Conservation (phyloP, 2,329 filamentous ascomycete genomes). For the Periconia sp. region DNA sequence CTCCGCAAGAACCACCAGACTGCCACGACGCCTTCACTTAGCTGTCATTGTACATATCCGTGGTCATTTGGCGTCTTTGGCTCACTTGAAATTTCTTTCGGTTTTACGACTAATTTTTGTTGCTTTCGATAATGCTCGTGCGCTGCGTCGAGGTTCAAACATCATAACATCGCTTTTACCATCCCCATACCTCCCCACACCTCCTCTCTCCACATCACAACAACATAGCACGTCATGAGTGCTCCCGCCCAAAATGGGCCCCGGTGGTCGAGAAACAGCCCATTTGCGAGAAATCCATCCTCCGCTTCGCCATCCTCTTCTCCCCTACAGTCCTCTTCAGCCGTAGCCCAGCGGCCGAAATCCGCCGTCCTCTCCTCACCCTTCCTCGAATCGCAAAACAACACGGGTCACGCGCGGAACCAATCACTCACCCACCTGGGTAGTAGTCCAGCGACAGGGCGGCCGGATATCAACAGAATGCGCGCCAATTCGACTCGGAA, state of each 20-base stretch:
- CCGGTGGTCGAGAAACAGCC: slow-evolving; percentile 72
- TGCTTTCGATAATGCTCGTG: slow-evolving; percentile 21
- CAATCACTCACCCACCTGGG: slow-evolving; percentile 62
- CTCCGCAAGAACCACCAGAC: slow-evolving; percentile 15
- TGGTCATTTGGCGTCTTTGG: slow-evolving; percentile 13
- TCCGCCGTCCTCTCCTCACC: slow-evolving; percentile 73
- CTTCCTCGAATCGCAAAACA: slow-evolving; percentile 46
- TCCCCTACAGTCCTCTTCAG: slow-evolving; percentile 23
- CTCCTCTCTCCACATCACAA: slow-evolving; percentile 5
- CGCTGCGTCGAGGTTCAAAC: slow-evolving; percentile 12
- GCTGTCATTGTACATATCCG: slow-evolving; percentile 30
- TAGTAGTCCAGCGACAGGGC: slow-evolving; percentile 30
- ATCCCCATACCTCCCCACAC: slow-evolving; percentile 2
- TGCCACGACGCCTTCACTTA: slow-evolving; percentile 6
- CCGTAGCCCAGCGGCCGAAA: slow-evolving; percentile 63
- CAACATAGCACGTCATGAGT: slow-evolving; percentile 47
- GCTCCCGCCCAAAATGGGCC: slow-evolving; percentile 62
- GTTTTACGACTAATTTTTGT: slow-evolving; percentile 6
- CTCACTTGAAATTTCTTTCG: slow-evolving; percentile 7
- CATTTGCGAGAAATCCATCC: slow-evolving; percentile 68
- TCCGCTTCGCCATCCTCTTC: slow-evolving; percentile 61
- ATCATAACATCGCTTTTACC: slow-evolving; percentile 25
- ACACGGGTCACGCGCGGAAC: slow-evolving; percentile 63
- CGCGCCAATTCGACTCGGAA: slow-evolving; percentile 67
- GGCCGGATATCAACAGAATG: slow-evolving; percentile 38